Percentiles rank a stretch among this genome's conserved stretches.
These are phyloP conservation scores for Aristolochia contorta DNA, from an alignment of 164 flowering plant species.

Conservation along the genomic window DNA sequence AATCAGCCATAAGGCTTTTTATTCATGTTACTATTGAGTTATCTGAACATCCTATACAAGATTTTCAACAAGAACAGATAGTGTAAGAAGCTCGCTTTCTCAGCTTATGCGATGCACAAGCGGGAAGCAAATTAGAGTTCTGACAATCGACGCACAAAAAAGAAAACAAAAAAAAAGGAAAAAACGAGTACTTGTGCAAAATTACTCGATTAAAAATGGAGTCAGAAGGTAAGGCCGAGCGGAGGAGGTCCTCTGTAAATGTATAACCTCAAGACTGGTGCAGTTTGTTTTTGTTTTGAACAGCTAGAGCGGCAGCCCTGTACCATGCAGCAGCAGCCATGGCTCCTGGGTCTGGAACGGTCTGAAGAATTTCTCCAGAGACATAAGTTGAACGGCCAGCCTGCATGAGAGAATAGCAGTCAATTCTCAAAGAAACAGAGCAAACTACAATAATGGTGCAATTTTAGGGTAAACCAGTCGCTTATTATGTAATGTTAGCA, in stretches of 20 bases:
- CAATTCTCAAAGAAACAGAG: not conserved
- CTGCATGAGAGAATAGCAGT: slow-evolving; percentile 18
- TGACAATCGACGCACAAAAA: not conserved
- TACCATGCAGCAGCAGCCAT: slow-evolving; percentile 96
- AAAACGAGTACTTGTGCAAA: slow-evolving; percentile 12
- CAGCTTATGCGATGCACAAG: slow-evolving; percentile 47
- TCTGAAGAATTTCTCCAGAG: slow-evolving; percentile 50
- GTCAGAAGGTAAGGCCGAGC: not conserved
- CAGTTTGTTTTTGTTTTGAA: slow-evolving; percentile 32
- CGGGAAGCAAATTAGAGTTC: slow-evolving; percentile 40
- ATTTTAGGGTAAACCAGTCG: too few relatives aligned
- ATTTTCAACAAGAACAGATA: slow-evolving; percentile 3
- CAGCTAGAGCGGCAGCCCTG: slow-evolving; percentile 80
- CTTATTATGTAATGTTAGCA: too few relatives aligned
- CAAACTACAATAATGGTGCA: too few relatives aligned
- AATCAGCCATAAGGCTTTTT: slow-evolving; percentile 1
- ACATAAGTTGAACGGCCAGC: slow-evolving; percentile 90
- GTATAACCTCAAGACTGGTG: slow-evolving; percentile 13
- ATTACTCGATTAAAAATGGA: slow-evolving; percentile 7
- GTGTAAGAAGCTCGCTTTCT: slow-evolving; percentile 19
- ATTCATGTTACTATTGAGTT: not conserved
- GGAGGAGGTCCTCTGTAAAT: not conserved
- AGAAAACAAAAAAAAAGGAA: not conserved
- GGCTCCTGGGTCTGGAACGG: slow-evolving; percentile 97
- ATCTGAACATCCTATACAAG: too few relatives aligned